Conservation (phyloP, 768 basidiomycete genomes). For the Leucogyrophana mollusca region DNA sequence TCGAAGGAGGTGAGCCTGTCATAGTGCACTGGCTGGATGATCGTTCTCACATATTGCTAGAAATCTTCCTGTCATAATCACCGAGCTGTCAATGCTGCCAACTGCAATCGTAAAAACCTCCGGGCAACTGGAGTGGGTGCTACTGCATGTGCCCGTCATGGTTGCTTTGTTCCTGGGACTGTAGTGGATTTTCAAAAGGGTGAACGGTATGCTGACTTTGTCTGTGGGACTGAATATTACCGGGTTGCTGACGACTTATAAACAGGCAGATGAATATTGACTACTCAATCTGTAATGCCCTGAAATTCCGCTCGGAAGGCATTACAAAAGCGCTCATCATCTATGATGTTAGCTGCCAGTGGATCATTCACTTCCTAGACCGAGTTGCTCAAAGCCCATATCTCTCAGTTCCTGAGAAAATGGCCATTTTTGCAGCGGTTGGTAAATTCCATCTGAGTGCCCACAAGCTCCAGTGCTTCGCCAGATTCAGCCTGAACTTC, state of each 20-base stretch:
- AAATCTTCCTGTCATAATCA: slow-evolving; percentile 15
- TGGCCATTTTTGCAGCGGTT: slow-evolving; percentile 15
- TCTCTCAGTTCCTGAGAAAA: not conserved
- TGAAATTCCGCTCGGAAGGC: slow-evolving; percentile 6
- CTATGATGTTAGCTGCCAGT: slow-evolving; percentile 32
- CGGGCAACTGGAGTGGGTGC: slow-evolving; percentile 29
- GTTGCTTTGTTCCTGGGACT: slow-evolving; percentile 27
- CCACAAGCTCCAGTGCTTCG: slow-evolving; percentile 22
- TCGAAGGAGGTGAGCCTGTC: slow-evolving; percentile 8
- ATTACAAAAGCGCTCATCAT: slow-evolving; percentile 12
- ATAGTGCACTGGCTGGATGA: too few relatives aligned
- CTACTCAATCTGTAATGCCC: slow-evolving; percentile 20
- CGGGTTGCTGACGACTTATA: not conserved
- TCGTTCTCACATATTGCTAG: too few relatives aligned
- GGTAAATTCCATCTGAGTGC: slow-evolving; percentile 31
- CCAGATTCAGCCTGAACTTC: slow-evolving; percentile 22
- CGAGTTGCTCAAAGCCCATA: not conserved
- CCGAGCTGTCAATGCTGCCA: slow-evolving; percentile 15
- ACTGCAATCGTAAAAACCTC: slow-evolving; percentile 12
- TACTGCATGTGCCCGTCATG: slow-evolving; percentile 30
- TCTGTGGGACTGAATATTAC: not conserved
- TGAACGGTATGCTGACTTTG: slow-evolving; percentile 17
- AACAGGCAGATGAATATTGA: slow-evolving; percentile 29
- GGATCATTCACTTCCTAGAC: slow-evolving; percentile 13
- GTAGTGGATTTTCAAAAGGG: slow-evolving; percentile 33